Base-by-base conservation (phyloP, 1,284 basidiomycete species). In the Malassezia nana region DNA sequence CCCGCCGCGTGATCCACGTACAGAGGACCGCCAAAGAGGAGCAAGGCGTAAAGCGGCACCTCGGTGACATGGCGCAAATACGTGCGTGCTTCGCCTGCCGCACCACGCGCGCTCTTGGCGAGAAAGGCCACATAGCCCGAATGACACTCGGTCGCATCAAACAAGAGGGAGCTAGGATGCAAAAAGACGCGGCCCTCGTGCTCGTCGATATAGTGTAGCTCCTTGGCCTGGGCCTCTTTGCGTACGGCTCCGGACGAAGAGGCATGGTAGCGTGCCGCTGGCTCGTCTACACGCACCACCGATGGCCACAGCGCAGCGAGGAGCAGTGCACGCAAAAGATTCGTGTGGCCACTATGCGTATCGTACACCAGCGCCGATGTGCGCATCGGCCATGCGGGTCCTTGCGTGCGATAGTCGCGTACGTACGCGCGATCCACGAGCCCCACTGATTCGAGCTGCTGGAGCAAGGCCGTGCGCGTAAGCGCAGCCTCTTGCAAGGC, bases 51-150 rank as follows among this genome's bases (percentile, higher is more conserved):
- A 20, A 90, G 76, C 1, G 89, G 87, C n/a, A 87, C 81, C 79
- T 92, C 86, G 1, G 87, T 91, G 10, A 83, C 88, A 74, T 91
- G 90, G 46, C 88, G 79, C 63, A 95, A 68, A 72, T 86, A 94
- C 0, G 89, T 79, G 73, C 92, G 91, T 29, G 79, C 83, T 12
- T 62, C 56, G 7, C 46, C 25, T 12, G 51, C 55, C 6, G 46
- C 51, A 0, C 55, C 60, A 13, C 33, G 41, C 76, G 83, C 80
- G 53, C 84, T 82, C 75, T 89, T 87, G 64, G 82, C 78, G 75
- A 91, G 94, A 68, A 86, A 90, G 5, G 84, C 81, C 43, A 91
- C 69, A 72, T 89, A 89, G 3, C 83, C 84, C 28, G 82, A 80
- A 52, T 82, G 84, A 82, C 87, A 89, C 28, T 79, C 79, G 22